phyloP scores from a whole-genome alignment of 306 rosid genomes.

The Erythrophleum fordii region DNA sequence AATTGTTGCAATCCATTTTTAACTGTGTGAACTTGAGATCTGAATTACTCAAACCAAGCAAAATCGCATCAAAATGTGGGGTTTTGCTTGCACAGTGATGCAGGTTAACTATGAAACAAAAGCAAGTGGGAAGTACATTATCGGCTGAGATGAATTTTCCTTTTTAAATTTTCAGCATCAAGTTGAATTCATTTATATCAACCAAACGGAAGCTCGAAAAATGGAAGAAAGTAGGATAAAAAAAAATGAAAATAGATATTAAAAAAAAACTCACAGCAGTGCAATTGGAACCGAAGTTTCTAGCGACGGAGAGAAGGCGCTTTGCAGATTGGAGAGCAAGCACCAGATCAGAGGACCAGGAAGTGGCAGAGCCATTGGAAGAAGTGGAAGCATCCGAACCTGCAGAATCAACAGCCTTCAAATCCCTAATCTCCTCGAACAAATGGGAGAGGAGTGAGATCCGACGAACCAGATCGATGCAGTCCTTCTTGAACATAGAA shows the following conservation, averaged over 20 bases:
- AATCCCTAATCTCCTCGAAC: conserved; percentile 76
- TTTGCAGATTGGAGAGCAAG: conserved; percentile 74
- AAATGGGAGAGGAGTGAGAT: conserved; percentile 82
- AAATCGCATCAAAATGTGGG: not conserved
- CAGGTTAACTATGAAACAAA: not conserved
- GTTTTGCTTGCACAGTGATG: not conserved
- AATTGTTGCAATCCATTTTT: not conserved
- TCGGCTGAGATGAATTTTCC: not conserved
- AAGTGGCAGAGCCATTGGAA: conserved; percentile 34
- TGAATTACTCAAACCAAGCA: conserved; percentile 9
- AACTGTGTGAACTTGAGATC: conserved; percentile 39
- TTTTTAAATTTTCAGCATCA: not conserved
- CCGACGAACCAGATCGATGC: conserved; percentile 94
- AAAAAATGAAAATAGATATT: not conserved
- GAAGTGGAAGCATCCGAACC: conserved; percentile 41
- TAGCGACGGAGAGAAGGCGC: conserved; percentile 60
- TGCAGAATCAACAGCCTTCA: conserved; percentile 37
- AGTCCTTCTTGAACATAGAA: conserved; percentile 68
- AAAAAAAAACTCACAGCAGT: conserved; percentile 58
- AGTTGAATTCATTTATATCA: not conserved
- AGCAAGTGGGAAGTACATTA: not conserved
- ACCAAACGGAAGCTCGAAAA: not conserved
- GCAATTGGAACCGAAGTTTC: conserved; percentile 53
- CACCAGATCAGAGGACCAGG: conserved; percentile 73
- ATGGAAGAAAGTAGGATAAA: not conserved